Conservation (phyloP, 2,329 filamentous ascomycete genomes). For the Calonectria pauciramosa region DNA sequence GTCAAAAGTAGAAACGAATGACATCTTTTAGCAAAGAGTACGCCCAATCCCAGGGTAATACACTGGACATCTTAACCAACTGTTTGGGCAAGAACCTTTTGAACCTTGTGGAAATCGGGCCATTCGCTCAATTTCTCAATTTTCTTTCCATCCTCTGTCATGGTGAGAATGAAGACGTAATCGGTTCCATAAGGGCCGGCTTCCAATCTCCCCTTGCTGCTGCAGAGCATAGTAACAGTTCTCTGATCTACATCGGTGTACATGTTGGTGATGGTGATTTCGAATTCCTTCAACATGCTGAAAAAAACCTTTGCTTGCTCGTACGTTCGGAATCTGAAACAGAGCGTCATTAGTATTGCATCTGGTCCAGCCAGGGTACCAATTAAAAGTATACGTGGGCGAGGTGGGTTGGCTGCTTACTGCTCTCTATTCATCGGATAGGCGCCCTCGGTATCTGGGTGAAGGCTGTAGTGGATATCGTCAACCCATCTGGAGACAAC, state of each 20-base stretch:
- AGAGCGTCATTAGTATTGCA: neutral
- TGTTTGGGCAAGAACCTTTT: neutral
- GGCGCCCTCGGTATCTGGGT: neutral
- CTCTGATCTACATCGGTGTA: constrained; percentile 11
- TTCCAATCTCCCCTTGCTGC: constrained; percentile 6
- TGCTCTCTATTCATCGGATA: constrained; percentile 16
- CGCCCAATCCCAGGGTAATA: too few relatives aligned
- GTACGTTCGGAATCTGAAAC: constrained; percentile 13
- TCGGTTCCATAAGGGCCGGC: constrained; percentile 12
- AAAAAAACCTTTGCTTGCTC: constrained; percentile 1
- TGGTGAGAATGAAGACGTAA: constrained; percentile 17
- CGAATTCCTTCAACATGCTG: constrained; percentile 10
- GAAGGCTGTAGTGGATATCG: constrained; percentile 19
- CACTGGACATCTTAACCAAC: too few relatives aligned
- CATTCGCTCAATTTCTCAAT: constrained; percentile 16
- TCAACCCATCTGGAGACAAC: constrained; percentile 16
- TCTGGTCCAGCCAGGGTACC: neutral
- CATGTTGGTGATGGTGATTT: constrained; percentile 16
- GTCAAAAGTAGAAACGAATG: too few relatives aligned
- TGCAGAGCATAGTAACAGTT: constrained; percentile 20
- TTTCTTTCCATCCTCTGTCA: constrained; percentile 11
- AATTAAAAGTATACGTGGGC: neutral
- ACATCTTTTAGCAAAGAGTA: too few relatives aligned
- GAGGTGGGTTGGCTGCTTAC: neutral
- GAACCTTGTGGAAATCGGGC: constrained; percentile 10